phyloP scores from a whole-genome alignment of 139 green algal species.

The Dunaliella sp. region DNA sequence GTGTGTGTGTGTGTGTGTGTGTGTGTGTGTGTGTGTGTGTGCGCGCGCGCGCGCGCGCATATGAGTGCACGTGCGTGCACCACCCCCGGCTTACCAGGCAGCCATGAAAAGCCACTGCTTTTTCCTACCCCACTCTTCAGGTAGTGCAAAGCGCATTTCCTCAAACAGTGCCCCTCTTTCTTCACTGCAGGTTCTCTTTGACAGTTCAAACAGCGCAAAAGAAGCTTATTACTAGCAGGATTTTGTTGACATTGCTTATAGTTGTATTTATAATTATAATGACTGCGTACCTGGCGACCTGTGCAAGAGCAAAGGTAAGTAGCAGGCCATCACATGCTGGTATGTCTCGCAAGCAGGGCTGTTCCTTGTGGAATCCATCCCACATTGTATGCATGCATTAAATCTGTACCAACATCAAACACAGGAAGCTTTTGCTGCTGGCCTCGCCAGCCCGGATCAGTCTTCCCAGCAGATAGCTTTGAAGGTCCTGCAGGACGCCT shows the following conservation, averaged over 20 bases:
- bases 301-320: background rate
- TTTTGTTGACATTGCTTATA: background rate
- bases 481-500: background rate
- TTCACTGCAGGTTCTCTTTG: no score
- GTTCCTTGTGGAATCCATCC: background rate
- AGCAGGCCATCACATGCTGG: background rate
- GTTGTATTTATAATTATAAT: background rate
- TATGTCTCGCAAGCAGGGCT: background rate
- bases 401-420: background rate
- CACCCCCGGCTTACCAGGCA: background rate
- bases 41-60: background rate
- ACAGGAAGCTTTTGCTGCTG: background rate
- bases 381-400: background rate
- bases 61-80: background rate
- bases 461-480: background rate
- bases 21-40: background rate
- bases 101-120: background rate
- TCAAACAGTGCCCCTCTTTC: background rate
- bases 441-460: background rate
- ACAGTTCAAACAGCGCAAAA: background rate
- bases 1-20: background rate
- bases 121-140: background rate
- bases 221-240: no score
- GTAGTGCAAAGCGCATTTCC: background rate
- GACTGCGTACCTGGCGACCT: background rate